Evolutionary conservation across 768 basidiomycete genomes (phyloP).

Genomic region (Pholiota conissans): DNA sequence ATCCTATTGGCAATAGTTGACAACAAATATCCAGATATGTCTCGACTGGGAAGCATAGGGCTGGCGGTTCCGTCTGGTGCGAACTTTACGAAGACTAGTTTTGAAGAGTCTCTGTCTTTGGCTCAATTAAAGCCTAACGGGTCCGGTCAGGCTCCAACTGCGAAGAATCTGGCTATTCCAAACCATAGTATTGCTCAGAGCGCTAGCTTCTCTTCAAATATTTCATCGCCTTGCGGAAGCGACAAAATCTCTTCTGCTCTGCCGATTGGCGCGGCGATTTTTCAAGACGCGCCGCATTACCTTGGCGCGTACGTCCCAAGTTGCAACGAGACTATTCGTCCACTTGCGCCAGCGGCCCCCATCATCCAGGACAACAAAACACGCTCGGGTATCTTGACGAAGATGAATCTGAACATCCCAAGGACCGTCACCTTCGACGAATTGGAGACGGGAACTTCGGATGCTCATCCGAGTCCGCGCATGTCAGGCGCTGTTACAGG

Average conservation of each 20-base stretch:
- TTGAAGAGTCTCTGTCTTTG: neutral
- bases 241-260: neutral
- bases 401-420: neutral
- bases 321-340: neutral
- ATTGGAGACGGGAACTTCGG: neutral
- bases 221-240: neutral
- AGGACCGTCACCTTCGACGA: neutral
- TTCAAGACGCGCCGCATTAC: neutral
- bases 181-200: neutral
- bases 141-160: neutral
- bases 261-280: neutral
- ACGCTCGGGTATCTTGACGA: neutral
- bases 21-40: neutral
- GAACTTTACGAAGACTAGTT: neutral
- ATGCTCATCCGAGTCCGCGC: neutral
- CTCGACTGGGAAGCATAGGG: neutral
- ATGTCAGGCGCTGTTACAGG: neutral
- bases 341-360: slow-evolving; percentile 9
- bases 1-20: neutral
- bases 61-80: neutral
- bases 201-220: slow-evolving; percentile 3
- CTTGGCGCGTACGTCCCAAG: neutral
- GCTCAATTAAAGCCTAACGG: neutral
- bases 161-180: neutral
- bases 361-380: slow-evolving; percentile 6